A percentile compares a stretch with the other conserved stretches of the same genome.
Evolutionary conservation across 139 green algal genomes (phyloP).

Genomic region (Picocystis salinarum): DNA sequence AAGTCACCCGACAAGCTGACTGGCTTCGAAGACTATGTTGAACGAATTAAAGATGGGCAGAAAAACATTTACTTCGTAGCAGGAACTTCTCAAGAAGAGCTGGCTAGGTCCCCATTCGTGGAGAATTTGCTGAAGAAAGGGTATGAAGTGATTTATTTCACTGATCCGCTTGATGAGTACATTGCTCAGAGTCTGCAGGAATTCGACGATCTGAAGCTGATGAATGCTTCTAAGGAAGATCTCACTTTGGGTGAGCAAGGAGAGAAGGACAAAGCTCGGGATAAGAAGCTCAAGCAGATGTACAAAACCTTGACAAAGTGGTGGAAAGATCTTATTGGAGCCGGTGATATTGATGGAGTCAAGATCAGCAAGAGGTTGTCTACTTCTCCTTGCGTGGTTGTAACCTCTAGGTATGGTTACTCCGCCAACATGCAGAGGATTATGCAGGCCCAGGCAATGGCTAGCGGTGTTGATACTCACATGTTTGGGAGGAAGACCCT

Average conservation of each 20-base stretch:
- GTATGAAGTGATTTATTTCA: conserved; percentile 88
- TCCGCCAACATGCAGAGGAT: conserved; percentile 96
- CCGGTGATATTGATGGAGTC: conserved; percentile 32
- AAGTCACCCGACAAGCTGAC: conserved; percentile 48
- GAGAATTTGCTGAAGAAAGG: conserved; percentile 38
- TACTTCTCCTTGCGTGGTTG: conserved; percentile 74
- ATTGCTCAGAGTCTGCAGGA: conserved; percentile 79
- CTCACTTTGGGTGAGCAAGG: conserved; percentile 74
- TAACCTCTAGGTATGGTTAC: conserved; percentile 85
- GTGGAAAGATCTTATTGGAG: conserved; percentile 76
- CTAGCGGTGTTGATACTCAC: conserved; percentile 19
- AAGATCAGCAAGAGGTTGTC: conserved; percentile 63
- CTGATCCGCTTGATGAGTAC: conserved; percentile 93
- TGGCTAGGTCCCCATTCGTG: conserved; percentile 25
- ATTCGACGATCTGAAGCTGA: conserved; percentile 85
- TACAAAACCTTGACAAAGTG: conserved; percentile 78
- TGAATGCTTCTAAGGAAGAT: conserved; percentile 85
- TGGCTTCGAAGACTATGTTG: conserved; percentile 71
- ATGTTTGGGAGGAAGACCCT: conserved; percentile 41
- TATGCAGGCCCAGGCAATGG: conserved; percentile 52
- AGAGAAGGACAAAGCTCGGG: conserved; percentile 51
- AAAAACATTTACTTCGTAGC: conserved; percentile 95
- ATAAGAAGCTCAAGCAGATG: conserved; percentile 60
- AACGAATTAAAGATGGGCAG: conserved; percentile 75
- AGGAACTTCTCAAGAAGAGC: conserved; percentile 48